Evolutionary conservation across 139 green algal genomes (phyloP).

Genomic region (Axilococcus clingmanii): DNA sequence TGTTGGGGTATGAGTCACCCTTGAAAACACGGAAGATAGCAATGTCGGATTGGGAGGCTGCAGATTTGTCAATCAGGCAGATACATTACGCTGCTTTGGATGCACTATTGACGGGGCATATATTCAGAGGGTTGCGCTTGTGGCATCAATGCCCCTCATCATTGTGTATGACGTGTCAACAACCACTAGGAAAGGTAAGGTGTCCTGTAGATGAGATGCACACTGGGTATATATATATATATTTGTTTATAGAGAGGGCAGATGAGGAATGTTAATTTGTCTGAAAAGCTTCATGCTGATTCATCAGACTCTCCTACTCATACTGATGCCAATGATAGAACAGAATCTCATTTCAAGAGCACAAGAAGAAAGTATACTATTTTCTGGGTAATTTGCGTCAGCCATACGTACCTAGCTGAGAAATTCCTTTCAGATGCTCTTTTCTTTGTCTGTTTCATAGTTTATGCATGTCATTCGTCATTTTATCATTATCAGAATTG

Average conservation of each 20-base stretch:
- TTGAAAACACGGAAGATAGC: slow-evolving; percentile 15
- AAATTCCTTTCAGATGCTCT: too few relatives aligned
- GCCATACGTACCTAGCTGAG: slow-evolving; percentile 12
- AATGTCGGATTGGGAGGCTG: slow-evolving; percentile 23
- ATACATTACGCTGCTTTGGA: slow-evolving; percentile 29
- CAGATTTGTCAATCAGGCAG: slow-evolving; percentile 7
- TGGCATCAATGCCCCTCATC: slow-evolving; percentile 25
- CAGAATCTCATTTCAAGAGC: not conserved
- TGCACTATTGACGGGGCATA: slow-evolving; percentile 21
- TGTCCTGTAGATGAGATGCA: slow-evolving; percentile 2
- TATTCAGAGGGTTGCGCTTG: slow-evolving; percentile 22
- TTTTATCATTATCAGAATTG: too few relatives aligned
- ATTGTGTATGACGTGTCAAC: slow-evolving; percentile 20
- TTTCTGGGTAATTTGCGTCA: slow-evolving; percentile 44
- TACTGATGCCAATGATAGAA: slow-evolving; percentile 18
- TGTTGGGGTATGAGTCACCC: slow-evolving; percentile 10
- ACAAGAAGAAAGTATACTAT: slow-evolving; percentile 10
- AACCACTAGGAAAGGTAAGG: slow-evolving; percentile 14
- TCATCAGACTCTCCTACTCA: slow-evolving; percentile 33
- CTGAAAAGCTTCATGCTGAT: slow-evolving; percentile 10
- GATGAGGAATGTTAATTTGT: slow-evolving; percentile 3
- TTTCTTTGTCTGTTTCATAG: too few relatives aligned
- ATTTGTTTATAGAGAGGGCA: not conserved
- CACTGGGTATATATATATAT: not conserved
- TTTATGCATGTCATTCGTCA: too few relatives aligned